phyloP scores from a whole-genome alignment of 2,329 filamentous ascomycete species.

The Phialocephala subalpina region DNA sequence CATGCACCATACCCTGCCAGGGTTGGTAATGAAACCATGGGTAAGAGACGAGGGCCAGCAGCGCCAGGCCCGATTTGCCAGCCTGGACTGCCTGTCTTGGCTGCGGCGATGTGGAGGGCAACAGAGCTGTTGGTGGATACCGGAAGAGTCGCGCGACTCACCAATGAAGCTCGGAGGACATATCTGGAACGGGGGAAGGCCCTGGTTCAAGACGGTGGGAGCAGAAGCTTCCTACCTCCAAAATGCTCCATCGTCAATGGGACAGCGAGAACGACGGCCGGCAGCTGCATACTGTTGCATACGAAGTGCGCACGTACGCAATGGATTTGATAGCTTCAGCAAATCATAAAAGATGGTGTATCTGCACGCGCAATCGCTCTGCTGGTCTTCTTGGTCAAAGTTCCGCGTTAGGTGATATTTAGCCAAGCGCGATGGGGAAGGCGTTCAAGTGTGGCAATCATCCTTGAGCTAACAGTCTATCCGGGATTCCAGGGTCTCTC shows the following conservation, averaged over 20 bases:
- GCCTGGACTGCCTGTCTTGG: conserved; percentile 16
- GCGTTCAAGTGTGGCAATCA: conserved; percentile 21
- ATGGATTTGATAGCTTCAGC: conserved; percentile 27
- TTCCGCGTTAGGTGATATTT: conserved; percentile 22
- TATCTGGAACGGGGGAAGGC: conserved; percentile 11
- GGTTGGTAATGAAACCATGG: conserved; percentile 13
- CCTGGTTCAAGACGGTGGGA: neutral
- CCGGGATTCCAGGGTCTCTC: conserved; percentile 16
- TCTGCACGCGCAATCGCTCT: conserved; percentile 32
- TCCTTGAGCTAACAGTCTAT: conserved; percentile 15
- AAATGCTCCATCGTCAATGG: neutral
- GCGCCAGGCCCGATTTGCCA: conserved; percentile 19
- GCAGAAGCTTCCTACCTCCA: conserved; percentile 11
- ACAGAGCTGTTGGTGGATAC: conserved; percentile 11
- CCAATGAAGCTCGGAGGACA: conserved; percentile 19
- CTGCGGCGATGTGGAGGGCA: conserved; percentile 14
- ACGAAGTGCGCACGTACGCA: conserved; percentile 16
- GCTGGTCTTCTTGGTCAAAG: conserved; percentile 18
- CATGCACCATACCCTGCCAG: conserved; percentile 23
- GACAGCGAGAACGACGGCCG: neutral
- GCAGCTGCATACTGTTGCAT: conserved; percentile 16
- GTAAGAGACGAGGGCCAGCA: conserved; percentile 12
- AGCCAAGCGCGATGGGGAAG: conserved; percentile 26
- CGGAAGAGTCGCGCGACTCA: conserved; percentile 16
- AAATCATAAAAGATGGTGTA: neutral